Evolutionary conservation across 2,329 filamentous ascomycete genomes (phyloP), one percentile per base, ranked within the genome.

Genomic region (Keithomyces neogunnii): DNA sequence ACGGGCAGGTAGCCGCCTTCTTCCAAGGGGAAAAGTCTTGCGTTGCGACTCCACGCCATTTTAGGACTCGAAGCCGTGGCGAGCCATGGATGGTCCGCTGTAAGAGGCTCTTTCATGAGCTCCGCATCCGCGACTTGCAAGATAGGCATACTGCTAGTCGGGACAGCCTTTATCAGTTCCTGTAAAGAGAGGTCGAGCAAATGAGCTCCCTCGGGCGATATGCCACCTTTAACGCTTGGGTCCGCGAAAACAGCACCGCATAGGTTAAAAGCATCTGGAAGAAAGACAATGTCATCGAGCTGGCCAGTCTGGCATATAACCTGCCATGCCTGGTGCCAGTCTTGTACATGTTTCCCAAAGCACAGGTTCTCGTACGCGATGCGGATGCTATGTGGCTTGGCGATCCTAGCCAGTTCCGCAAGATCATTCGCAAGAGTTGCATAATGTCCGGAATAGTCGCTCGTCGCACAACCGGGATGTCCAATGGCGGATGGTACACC

Each of bases 201-300:
- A 9, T 10, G 9, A 46, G 11, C 36, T 43, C 31, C 47, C n/a
- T 9, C 19, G 19, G 6, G 19, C 31, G 10, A 33, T 28, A 30
- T 45, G 33, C 55, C 56, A 10, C 36, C 11, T n/a, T 19, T 26
- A 4, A 2, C 30, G n/a, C 35, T 31, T 5, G 44, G 44, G 9
- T 46, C 31, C 44, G 35, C 35, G 26, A n/a, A 46, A 3, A 31
- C 35, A 29, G 10, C 30, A 9, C 53, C 59, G 47, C 54, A 56
- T 19, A 64, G 53, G 48, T 64, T 59, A 38, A 66, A 64, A 3
- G 60, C 63, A 28, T 69, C 62, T 19, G 57, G 53, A 2, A 70
- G 49, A 45, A 61, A 59, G 9, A 52, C 53, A 26, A 52, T 52
- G 33, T 35, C 32, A 2, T 45, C 26, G 9, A 11, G 13, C 11